A percentile compares a stretch with the other conserved stretches of the same genome.
These are phyloP conservation scores for Copromyces sp. DNA, from an alignment of 495 filamentous ascomycete species.

Conservation along the genomic window DNA sequence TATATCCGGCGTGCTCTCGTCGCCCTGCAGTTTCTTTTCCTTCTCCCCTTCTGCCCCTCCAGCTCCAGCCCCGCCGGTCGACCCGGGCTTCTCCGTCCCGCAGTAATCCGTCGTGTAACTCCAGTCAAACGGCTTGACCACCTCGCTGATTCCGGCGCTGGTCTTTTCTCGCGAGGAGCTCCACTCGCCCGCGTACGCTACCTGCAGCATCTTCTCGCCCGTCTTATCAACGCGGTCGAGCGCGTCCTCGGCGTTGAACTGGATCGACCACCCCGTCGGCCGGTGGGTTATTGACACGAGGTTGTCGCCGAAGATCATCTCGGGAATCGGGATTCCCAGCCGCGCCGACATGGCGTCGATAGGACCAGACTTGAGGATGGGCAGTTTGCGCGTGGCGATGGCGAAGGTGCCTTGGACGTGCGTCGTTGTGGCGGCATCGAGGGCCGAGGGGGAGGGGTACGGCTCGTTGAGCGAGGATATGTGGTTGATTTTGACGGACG, in stretches of 20 bases:
- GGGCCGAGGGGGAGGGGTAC: conserved; percentile 1
- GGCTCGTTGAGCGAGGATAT: conserved; percentile 30
- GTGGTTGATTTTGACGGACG: conserved; percentile 11
- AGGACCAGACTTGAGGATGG: conserved; percentile 81
- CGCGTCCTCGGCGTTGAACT: conserved; percentile 78
- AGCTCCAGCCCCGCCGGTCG: not conserved
- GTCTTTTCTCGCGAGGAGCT: conserved; percentile 73
- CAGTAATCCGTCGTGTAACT: conserved; percentile 83
- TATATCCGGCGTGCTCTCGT: conserved; percentile 38
- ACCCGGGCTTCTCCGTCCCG: conserved; percentile 42
- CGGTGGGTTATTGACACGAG: conserved; percentile 60
- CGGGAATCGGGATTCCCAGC: conserved; percentile 77
- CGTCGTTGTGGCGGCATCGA: conserved; percentile 31
- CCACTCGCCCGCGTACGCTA: conserved; percentile 88
- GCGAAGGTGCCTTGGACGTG: conserved; percentile 51
- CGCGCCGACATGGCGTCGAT: conserved; percentile 76
- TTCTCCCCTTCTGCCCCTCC: not conserved
- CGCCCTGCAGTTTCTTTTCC: not conserved
- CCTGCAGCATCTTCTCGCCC: conserved; percentile 73
- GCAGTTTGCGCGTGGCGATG: conserved; percentile 72
- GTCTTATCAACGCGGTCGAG: conserved; percentile 91
- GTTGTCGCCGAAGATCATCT: conserved; percentile 99
- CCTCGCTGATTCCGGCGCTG: conserved; percentile 80
- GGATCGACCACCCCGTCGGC: conserved; percentile 58
- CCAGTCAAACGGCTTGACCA: conserved; percentile 96